Evolutionary conservation across 768 basidiomycete species (phyloP), one percentile per base, ranked within the genome.

Genomic region (Dacryopinax spathularia): DNA sequence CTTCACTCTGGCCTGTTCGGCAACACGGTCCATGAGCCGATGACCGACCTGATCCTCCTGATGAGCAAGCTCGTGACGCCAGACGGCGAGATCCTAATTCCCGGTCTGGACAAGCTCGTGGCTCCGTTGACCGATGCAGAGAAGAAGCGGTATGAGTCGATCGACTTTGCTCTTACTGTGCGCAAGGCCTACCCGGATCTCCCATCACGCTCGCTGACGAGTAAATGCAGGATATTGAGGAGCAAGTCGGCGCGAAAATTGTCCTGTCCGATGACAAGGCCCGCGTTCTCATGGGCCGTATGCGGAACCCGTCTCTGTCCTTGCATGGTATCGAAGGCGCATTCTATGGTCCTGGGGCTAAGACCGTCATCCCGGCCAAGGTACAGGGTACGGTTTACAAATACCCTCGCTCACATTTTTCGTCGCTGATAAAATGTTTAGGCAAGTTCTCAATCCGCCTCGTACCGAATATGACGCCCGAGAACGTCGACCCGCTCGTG

Each of bases 241-340:
- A 80, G 60, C 80, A 88, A 1, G 86, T 84, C 16, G 91, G 92
- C n/a, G 88, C 78, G 9, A 70, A 80, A 67, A 84, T 91, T 68
- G 84, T 88, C 1, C 72, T 96, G 25, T 86, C 84, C 1, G 76
- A 82, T 3, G 86, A 93, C 73, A 94, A 92, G 73, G 84, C 84
- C 33, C 73, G 76, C 10, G 82, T 88, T 22, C 77, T 98, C 36
- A 98, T 95, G 93, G 91, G 89, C 36, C 84, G 91, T 68, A 97
- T 97, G 94, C 84, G 92, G 34, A 78, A 82, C 68, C 89, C 94
- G 1, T 88, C 86, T 64, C 80, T 98, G 66, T 93, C 91, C 1
- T 76, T 98, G 27, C 94, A 98, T 72, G 95, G 95, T 12, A 94
- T 98, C 69, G 90, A 96, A 74, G 93, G 94, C 60, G 95, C 93